Evolutionary conservation across 2,329 filamentous ascomycete genomes (phyloP), one percentile per base, ranked within the genome.

Genomic region (Xylaria sp.): DNA sequence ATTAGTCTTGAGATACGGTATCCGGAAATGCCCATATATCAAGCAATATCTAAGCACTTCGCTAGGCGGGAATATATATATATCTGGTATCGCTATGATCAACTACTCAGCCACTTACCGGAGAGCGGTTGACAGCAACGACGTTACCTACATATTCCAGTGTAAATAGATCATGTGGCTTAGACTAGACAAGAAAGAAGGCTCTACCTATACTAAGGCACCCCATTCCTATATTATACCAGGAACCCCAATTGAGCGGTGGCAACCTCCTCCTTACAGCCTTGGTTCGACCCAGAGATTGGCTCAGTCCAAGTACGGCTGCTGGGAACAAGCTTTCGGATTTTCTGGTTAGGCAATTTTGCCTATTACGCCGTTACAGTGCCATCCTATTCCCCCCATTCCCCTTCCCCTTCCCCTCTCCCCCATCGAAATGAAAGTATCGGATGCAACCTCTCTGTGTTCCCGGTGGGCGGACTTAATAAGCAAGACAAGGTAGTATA

Each of bases 321-420:
- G 62, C 40, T 63, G 54, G 59, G 57, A 68, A 70, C 62, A 70
- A 70, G 68, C 66, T 68, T 70, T 65, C 54, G 35, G 62, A 37
- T 63, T 65, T 54, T 65, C 42, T 70, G 69, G 69, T 65, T 60
- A 40, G 48, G 32, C 62, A 66, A 69, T 63, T 69, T 64, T 69
- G 69, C 62, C 65, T 70, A 62, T 37, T 35, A 16, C 18, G 47
- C 16, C 10, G 47, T 64, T n/a, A 68, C 61, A 57, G 53, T 68
- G 57, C 60, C 37, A 40, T 40, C 37, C 37, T 12, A 16, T 54
- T 25, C 48, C 67, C 29, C 32, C 8, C 32, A 35, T 35, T 10
- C 32, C 32, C 32, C 10, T 35, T 10, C 32, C 13, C 37, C 12
- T 4, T 48, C 25, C 27, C 68, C n/a, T n/a, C n/a, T 9, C 57